A percentile compares a stretch with the other conserved stretches of the same genome.
These are phyloP conservation scores for Liriodendron chinense DNA, from an alignment of 164 flowering plant genomes.

Conservation along the genomic window DNA sequence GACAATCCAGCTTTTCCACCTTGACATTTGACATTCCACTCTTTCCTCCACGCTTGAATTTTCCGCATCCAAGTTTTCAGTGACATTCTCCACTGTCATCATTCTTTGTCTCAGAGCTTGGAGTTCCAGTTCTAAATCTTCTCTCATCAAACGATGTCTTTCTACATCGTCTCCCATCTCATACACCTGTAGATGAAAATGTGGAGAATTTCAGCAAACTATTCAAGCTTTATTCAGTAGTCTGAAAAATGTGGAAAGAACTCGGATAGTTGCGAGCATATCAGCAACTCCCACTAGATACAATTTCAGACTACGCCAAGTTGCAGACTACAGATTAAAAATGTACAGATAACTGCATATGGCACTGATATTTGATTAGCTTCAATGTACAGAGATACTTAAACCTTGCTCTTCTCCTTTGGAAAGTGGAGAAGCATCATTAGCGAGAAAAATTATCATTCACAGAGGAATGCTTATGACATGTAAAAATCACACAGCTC, in stretches of 20 bases:
- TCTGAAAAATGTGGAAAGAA: not conserved
- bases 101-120: slow-evolving; percentile 52
- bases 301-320: not conserved
- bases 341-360: not conserved
- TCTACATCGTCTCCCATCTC: slow-evolving; percentile 78
- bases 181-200: slow-evolving; percentile 44
- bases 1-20: slow-evolving; percentile 33
- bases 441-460: slow-evolving; percentile 1
- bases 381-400: not conserved
- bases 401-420: not conserved
- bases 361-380: not conserved
- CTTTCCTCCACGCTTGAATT: slow-evolving; percentile 17
- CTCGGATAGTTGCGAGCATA: slow-evolving; percentile 6
- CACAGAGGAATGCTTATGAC: not conserved
- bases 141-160: slow-evolving; percentile 47
- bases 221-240: not conserved
- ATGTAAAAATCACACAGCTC: not conserved
- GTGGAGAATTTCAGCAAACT: not conserved
- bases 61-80: slow-evolving; percentile 35
- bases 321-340: not conserved
- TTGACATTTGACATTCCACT: slow-evolving; percentile 33
- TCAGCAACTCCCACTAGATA: not conserved
- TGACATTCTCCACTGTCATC: slow-evolving; percentile 42
- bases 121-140: slow-evolving; percentile 57
- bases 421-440: not conserved